A percentile compares a stretch with the other conserved stretches of the same genome.
phyloP scores from a whole-genome alignment of 306 rosid species.

The Casuarina cunninghamiana region DNA sequence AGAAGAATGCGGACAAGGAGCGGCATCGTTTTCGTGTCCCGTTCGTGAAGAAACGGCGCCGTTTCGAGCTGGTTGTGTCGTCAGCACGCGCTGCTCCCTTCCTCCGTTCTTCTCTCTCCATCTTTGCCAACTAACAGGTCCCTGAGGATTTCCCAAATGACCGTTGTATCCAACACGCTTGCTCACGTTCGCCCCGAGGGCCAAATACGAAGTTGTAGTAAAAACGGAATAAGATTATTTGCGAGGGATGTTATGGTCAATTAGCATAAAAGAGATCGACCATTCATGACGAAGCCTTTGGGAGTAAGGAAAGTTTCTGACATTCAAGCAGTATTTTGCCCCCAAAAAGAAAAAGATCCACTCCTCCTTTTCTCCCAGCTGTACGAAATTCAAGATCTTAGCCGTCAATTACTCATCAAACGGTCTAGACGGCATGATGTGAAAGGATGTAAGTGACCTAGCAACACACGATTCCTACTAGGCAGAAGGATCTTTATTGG shows the following conservation, averaged over 20 bases:
- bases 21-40: conserved; percentile 30
- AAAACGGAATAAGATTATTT: neutral
- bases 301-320: conserved; percentile 17
- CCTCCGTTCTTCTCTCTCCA: conserved; percentile 1
- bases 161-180: neutral
- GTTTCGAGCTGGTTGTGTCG: conserved; percentile 16
- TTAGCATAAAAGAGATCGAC: neutral
- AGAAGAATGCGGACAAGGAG: conserved; percentile 2
- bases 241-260: conserved; percentile 11
- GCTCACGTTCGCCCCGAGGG: too few relatives aligned
- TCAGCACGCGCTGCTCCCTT: conserved; percentile 34
- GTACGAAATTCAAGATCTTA: neutral
- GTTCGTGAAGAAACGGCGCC: conserved; percentile 22
- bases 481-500: conserved; percentile 18
- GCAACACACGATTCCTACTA: neutral
- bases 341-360: neutral
- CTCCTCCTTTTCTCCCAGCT: too few relatives aligned
- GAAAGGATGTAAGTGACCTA: too few relatives aligned
- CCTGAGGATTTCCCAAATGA: neutral
- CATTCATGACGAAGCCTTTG: neutral
- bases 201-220: too few relatives aligned
- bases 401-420: neutral
- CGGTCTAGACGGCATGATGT: neutral
- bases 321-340: neutral
- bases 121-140: neutral